Percentiles rank a stretch among this genome's conserved stretches.
Evolutionary conservation across 495 filamentous ascomycete genomes (phyloP).

Genomic region (Collariella sp.): DNA sequence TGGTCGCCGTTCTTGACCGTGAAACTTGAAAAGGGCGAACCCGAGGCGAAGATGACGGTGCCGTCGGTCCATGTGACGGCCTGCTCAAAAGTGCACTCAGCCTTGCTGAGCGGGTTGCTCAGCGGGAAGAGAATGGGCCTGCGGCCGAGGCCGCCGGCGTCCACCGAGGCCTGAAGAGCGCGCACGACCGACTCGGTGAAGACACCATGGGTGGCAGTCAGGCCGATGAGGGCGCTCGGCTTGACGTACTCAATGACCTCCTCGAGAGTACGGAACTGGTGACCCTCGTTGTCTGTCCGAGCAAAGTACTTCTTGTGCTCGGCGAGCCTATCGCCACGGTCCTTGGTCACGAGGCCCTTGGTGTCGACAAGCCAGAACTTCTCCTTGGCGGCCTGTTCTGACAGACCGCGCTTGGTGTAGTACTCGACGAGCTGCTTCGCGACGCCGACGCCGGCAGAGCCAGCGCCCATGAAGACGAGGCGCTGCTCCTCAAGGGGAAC

Average conservation of each 20-base stretch:
- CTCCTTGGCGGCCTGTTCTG: constrained; percentile 77
- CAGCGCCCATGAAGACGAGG: constrained; percentile 93
- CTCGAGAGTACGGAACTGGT: constrained; percentile 82
- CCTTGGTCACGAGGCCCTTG: constrained; percentile 86
- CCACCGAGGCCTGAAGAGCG: constrained; percentile 60
- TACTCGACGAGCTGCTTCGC: constrained; percentile 94
- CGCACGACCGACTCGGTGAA: constrained; percentile 83
- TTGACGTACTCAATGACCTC: constrained; percentile 89
- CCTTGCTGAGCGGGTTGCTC: constrained; percentile 89
- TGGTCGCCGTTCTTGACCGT: constrained; percentile 53
- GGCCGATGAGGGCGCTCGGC: constrained; percentile 88
- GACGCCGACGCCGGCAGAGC: constrained; percentile 91
- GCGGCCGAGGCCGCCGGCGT: constrained; percentile 63
- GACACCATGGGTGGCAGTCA: constrained; percentile 88
- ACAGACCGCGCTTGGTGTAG: constrained; percentile 86
- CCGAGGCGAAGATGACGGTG: constrained; percentile 85
- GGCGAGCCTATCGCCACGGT: constrained; percentile 87
- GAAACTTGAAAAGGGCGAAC: constrained; percentile 80
- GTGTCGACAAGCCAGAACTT: constrained; percentile 99
- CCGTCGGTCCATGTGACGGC: constrained; percentile 83
- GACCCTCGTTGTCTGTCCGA: constrained; percentile 81
- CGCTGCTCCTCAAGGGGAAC: constrained; percentile 84
- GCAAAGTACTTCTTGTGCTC: constrained; percentile 99
- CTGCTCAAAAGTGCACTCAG: constrained; percentile 93
- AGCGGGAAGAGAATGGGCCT: constrained; percentile 87